phyloP scores from a whole-genome alignment of 306 rosid genomes.

The Erythrophleum fordii region DNA sequence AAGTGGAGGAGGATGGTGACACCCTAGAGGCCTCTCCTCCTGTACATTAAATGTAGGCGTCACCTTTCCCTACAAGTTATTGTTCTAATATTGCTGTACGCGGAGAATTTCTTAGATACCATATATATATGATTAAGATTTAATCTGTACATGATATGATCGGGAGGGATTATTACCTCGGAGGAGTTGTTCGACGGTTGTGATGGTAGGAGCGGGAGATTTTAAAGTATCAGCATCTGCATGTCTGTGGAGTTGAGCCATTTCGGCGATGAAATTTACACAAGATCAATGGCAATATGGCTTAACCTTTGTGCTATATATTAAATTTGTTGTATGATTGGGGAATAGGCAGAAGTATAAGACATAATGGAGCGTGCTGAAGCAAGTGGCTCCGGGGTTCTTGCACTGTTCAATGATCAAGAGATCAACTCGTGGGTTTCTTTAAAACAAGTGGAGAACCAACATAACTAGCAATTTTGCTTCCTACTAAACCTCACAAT shows the following conservation, averaged over 20 bases:
- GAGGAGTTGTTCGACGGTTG: constrained; percentile 69
- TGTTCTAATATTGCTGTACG: too few species aligned
- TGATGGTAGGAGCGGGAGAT: constrained; percentile 32
- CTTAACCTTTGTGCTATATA: constrained; percentile 32
- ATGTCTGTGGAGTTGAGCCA: constrained; percentile 65
- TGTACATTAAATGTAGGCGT: constrained; percentile 10
- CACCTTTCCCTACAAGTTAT: not conserved
- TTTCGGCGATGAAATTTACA: constrained; percentile 30
- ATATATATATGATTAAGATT: too few species aligned
- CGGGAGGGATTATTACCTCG: constrained; percentile 54
- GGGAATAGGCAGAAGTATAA: constrained; percentile 27
- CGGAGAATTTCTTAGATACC: too few species aligned
- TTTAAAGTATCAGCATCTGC: constrained; percentile 44
- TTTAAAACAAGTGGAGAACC: too few species aligned
- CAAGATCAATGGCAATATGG: constrained; percentile 15
- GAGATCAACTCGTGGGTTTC: constrained; percentile 42
- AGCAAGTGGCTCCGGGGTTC: constrained; percentile 46
- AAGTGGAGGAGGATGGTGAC: constrained; percentile 41
- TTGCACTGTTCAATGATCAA: constrained; percentile 46
- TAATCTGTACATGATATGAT: too few species aligned
- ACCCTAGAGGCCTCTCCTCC: constrained; percentile 52
- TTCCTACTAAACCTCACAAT: constrained; percentile 30
- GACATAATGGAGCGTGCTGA: constrained; percentile 36
- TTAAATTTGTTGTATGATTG: constrained; percentile 26
- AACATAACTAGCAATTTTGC: not conserved